Conservation (phyloP, 106 monocot genomes). For the Dioscorea zingiberensis region DNA sequence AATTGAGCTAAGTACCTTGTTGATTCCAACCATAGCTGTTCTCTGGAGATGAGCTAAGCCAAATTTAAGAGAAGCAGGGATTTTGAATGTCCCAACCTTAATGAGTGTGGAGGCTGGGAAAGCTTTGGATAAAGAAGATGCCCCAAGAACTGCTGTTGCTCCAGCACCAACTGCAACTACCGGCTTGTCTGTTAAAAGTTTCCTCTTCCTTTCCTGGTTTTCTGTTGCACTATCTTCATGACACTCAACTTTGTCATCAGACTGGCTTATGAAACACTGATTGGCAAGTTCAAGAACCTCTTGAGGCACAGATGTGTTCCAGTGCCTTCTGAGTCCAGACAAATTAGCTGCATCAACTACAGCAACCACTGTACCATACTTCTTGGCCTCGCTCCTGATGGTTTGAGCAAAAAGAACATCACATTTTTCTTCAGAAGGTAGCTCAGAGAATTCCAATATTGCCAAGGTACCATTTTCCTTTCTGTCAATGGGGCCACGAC, state of each 20-base stretch:
- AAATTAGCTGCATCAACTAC: constrained; percentile 71
- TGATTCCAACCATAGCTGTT: constrained; percentile 41
- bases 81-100: constrained; percentile 44
- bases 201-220: constrained; percentile 29
- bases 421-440: constrained; percentile 67
- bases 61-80: constrained; percentile 28
- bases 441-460: constrained; percentile 40
- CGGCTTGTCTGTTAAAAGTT: constrained; percentile 44
- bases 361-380: constrained; percentile 72
- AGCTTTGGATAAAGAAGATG: constrained; percentile 71
- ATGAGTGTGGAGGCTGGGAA: constrained; percentile 57
- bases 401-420: constrained; percentile 59
- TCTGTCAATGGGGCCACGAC: constrained; percentile 31
- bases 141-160: constrained; percentile 72
- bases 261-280: constrained; percentile 23
- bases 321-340: constrained; percentile 67
- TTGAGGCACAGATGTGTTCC: constrained; percentile 64
- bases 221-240: constrained; percentile 8
- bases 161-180: constrained; percentile 81
- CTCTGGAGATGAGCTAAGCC: constrained; percentile 60
- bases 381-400: constrained; percentile 48
- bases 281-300: constrained; percentile 40
- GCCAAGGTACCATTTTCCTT: constrained; percentile 8
- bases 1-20: constrained; percentile 49
- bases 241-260: constrained; percentile 7